Evolutionary conservation across 306 rosid species (phyloP).

Genomic region (Rosa lucieae): DNA sequence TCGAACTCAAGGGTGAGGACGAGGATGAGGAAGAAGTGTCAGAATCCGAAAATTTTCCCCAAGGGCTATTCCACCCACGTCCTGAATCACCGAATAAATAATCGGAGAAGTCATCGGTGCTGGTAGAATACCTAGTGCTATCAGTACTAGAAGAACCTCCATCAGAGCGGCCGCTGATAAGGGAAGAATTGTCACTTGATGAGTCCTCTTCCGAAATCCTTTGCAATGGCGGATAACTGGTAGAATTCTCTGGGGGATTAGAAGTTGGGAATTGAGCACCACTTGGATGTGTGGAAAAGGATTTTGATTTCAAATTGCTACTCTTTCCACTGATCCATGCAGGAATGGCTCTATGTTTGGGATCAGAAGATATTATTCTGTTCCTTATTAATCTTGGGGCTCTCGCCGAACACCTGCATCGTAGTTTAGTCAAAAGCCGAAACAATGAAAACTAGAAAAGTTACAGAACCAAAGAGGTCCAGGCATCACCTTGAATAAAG

Average conservation of each 20-base stretch:
- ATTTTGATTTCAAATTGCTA: constrained; percentile 35
- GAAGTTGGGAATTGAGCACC: constrained; percentile 30
- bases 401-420: constrained; percentile 83
- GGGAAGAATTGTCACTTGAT: constrained; percentile 87
- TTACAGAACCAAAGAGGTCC: neutral
- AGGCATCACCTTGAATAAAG: constrained; percentile 75
- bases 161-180: constrained; percentile 72
- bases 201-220: constrained; percentile 73
- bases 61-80: constrained; percentile 38
- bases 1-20: constrained; percentile 50
- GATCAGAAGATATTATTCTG: constrained; percentile 46
- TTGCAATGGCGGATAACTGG: constrained; percentile 36
- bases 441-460: constrained; percentile 14
- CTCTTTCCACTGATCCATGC: constrained; percentile 45
- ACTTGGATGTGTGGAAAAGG: constrained; percentile 25
- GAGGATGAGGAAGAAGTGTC: constrained; percentile 55
- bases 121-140: constrained; percentile 60
- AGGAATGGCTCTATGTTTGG: constrained; percentile 41
- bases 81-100: constrained; percentile 76
- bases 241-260: constrained; percentile 34
- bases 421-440: constrained; percentile 24
- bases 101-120: constrained; percentile 77
- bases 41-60: constrained; percentile 48
- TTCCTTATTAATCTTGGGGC: constrained; percentile 78
- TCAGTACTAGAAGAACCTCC: constrained; percentile 89